Evolutionary conservation across 1,284 basidiomycete genomes (phyloP), one percentile per base, ranked within the genome.

Genomic region (Leccinum cinnamomeum): DNA sequence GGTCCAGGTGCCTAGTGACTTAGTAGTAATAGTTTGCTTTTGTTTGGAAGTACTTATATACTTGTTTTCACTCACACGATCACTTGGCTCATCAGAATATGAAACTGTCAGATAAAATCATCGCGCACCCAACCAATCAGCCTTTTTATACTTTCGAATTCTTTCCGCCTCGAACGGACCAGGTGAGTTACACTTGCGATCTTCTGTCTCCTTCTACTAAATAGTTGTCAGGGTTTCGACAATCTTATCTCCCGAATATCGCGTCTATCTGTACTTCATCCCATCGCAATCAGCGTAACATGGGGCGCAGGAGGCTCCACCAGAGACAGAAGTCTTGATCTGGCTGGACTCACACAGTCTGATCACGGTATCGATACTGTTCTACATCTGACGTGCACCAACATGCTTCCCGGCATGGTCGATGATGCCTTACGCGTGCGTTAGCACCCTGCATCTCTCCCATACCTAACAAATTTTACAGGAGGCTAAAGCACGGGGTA

Each of bases 231-330:
- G 86, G 96, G 92, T 64, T 92, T 92, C 71, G 88, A 91, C 70
- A 97, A 97, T 75, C 81, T 97, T 28, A 80, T 94, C 64, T 81
- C 90, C 65, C 88, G 96, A 65, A 92, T 94, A 67, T 84, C 86
- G 33, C 85, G 94, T 58, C 79, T 97, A 57, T 79, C 87, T 37
- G 72, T 80, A 5, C 78, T 94, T 33, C 79, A 86, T 18, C 94
- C 94, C 11, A 78, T 94, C 11, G 92, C 90, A 35, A 83, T 96
- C 68, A 94, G 90, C 69, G 84, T 98, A 41, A 98, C 96, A 69
- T 98, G 96, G 96, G 96, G 96, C 56, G 95, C 96, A 0, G 95
- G 96, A n/a, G 96, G 97, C 0, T 88, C 89, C 7, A 99, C 97
- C 0, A 92, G 88, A 65, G 92, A 95, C 37, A 84, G 91, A 56